These are phyloP conservation scores for Alternaria ventricosa DNA, from an alignment of 2,329 filamentous ascomycete species.

Conservation along the genomic window DNA sequence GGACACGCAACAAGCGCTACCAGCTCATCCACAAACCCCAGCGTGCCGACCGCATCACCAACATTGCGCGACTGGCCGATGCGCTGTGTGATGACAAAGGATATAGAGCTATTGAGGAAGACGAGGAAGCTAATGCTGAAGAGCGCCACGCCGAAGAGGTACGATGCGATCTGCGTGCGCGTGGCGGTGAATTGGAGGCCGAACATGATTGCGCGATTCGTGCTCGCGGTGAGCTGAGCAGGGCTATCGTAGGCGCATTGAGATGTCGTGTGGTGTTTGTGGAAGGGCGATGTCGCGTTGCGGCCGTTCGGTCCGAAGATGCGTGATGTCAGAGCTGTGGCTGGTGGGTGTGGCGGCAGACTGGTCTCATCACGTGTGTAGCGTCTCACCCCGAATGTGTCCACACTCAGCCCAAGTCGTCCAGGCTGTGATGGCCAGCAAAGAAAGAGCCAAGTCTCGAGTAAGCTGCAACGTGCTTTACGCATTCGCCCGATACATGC, in stretches of 20 bases:
- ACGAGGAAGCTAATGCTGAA: slow-evolving; percentile 91
- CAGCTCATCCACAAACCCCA: slow-evolving; percentile 84
- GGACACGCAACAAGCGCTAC: slow-evolving; percentile 83
- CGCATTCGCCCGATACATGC: neutral
- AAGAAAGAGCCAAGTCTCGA: neutral
- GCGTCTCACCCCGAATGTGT: neutral
- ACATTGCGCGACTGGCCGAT: slow-evolving; percentile 76
- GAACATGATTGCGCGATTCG: slow-evolving; percentile 36
- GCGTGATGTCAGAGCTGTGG: slow-evolving; percentile 13
- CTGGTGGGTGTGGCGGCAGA: slow-evolving; percentile 3
- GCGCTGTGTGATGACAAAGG: slow-evolving; percentile 83
- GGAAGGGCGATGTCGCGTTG: slow-evolving; percentile 10
- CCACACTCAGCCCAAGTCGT: neutral
- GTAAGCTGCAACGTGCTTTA: neutral
- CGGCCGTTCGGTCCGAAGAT: slow-evolving; percentile 7
- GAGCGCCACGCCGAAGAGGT: slow-evolving; percentile 80
- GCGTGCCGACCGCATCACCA: slow-evolving; percentile 80
- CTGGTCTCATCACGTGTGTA: slow-evolving; percentile 3
- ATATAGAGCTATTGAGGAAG: slow-evolving; percentile 84
- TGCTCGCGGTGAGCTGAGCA: slow-evolving; percentile 33
- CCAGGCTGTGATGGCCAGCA: neutral
- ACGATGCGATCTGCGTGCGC: slow-evolving; percentile 67
- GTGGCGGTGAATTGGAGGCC: slow-evolving; percentile 62
- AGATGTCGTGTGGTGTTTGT: slow-evolving; percentile 4
- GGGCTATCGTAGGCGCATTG: slow-evolving; percentile 20